phyloP scores from a whole-genome alignment of 768 basidiomycete genomes.

The Xerocomellus dryophilus region DNA sequence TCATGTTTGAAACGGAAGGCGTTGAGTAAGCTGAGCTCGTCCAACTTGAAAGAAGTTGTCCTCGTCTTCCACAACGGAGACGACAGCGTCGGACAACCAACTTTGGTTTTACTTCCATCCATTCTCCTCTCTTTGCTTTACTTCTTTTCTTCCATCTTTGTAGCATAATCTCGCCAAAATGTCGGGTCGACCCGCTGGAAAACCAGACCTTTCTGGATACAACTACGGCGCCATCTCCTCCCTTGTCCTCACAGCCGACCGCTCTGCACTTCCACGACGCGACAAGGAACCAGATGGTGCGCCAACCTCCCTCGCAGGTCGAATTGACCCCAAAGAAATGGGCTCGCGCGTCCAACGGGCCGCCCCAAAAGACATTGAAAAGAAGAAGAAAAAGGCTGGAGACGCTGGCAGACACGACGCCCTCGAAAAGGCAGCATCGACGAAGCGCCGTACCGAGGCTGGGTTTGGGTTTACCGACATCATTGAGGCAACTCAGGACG shows the following conservation, averaged over 20 bases:
- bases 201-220: constrained; percentile 85
- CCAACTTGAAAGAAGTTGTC: not conserved
- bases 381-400: constrained; percentile 86
- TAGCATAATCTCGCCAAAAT: constrained; percentile 24
- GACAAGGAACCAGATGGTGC: constrained; percentile 98
- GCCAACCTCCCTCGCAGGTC: constrained; percentile 86
- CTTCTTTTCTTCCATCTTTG: not conserved
- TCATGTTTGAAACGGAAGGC: constrained; percentile 18
- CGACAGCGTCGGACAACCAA: constrained; percentile 6
- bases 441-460: constrained; percentile 60
- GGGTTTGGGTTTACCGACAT: constrained; percentile 85
- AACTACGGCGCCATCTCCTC: constrained; percentile 96
- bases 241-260: constrained; percentile 89
- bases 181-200: constrained; percentile 43
- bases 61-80: constrained; percentile 11
- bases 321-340: constrained; percentile 89
- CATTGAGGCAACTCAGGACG: constrained; percentile 88
- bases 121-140: not conserved
- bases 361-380: constrained; percentile 83
- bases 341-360: constrained; percentile 84
- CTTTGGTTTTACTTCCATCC: too few relatives aligned
- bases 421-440: constrained; percentile 50
- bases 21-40: constrained; percentile 10
- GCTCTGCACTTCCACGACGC: constrained; percentile 73
- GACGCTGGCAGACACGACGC: constrained; percentile 50